Evolutionary conservation across 164 flowering plant species (phyloP).

Genomic region (Umbellularia californica): DNA sequence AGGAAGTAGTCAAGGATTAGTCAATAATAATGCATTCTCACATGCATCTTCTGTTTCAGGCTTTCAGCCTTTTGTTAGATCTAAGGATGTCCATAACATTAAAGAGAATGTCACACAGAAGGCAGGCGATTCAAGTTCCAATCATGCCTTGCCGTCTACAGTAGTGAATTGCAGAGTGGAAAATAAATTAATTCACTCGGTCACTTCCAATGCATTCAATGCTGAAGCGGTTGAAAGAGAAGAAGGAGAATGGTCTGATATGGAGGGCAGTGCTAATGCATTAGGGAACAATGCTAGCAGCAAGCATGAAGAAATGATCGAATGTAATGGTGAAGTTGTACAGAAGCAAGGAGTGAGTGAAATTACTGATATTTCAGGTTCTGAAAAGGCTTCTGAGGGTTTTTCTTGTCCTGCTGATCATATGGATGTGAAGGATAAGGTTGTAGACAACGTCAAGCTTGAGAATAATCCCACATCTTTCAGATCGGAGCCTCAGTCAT

Average conservation of each 20-base stretch:
- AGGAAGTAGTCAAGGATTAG: slow-evolving; percentile 33
- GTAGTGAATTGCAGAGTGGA: slow-evolving; percentile 19
- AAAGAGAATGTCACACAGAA: slow-evolving; percentile 28
- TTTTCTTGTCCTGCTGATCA: slow-evolving; percentile 11
- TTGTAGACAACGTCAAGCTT: slow-evolving; percentile 9
- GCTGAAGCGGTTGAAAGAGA: slow-evolving; percentile 61
- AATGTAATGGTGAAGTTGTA: slow-evolving; percentile 19
- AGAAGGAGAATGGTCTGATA: slow-evolving; percentile 98
- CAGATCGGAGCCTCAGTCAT: slow-evolving; percentile 32
- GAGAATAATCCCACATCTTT: slow-evolving; percentile 24
- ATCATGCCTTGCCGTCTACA: slow-evolving; percentile 26
- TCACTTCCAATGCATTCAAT: slow-evolving; percentile 27
- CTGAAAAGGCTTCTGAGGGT: slow-evolving; percentile 21
- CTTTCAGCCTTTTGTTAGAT: slow-evolving; percentile 80
- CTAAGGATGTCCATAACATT: slow-evolving; percentile 26
- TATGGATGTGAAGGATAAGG: slow-evolving; percentile 19
- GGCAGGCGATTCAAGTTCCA: slow-evolving; percentile 17
- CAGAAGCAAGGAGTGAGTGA: slow-evolving; percentile 29
- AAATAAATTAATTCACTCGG: slow-evolving; percentile 14
- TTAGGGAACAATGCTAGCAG: slow-evolving; percentile 13
- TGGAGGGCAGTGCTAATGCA: slow-evolving; percentile 43
- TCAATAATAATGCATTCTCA: slow-evolving; percentile 60
- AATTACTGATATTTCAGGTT: slow-evolving; percentile 17
- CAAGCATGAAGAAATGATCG: slow-evolving; percentile 22
- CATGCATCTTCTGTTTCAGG: slow-evolving; percentile 89